Evolutionary conservation across 495 filamentous ascomycete genomes (phyloP).

Genomic region (Penicillium psychrofluorescens): DNA sequence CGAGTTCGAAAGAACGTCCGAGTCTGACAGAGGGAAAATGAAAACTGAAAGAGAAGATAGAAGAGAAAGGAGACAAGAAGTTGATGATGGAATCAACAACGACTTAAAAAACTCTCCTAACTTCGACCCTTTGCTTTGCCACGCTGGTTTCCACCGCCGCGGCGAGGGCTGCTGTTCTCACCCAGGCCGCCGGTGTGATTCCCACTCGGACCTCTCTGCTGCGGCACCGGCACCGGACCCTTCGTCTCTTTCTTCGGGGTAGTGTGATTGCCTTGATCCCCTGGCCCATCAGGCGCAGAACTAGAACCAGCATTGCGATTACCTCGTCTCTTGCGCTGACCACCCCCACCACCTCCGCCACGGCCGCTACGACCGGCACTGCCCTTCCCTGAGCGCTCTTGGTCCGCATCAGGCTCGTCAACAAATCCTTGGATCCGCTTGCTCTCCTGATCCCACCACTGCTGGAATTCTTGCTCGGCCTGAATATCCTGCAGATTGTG

Average conservation of each 20-base stretch:
- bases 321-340: slow-evolving; percentile 23
- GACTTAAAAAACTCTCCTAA: not conserved
- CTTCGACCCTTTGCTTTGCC: slow-evolving; percentile 9
- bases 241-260: slow-evolving; percentile 8
- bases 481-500: slow-evolving; percentile 89
- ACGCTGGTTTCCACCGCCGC: slow-evolving; percentile 11
- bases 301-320: slow-evolving; percentile 10
- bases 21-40: too few relatives aligned
- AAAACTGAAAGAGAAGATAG: too few relatives aligned
- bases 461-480: slow-evolving; percentile 89
- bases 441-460: slow-evolving; percentile 97
- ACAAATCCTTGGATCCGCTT: slow-evolving; percentile 56
- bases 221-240: slow-evolving; percentile 1
- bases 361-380: slow-evolving; percentile 18
- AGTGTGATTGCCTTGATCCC: not conserved
- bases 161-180: slow-evolving; percentile 8
- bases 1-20: too few relatives aligned
- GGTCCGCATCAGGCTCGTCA: slow-evolving; percentile 42
- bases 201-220: not conserved
- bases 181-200: not conserved
- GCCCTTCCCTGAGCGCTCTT: slow-evolving; percentile 17
- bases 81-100: too few relatives aligned
- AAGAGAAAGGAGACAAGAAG: too few relatives aligned
- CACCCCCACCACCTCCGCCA: slow-evolving; percentile 2
- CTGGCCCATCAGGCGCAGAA: not conserved